Percentiles rank a stretch among this genome's conserved stretches.
Conservation (phyloP, 441 rosid genomes). For the Adansonia rubrostipa region DNA sequence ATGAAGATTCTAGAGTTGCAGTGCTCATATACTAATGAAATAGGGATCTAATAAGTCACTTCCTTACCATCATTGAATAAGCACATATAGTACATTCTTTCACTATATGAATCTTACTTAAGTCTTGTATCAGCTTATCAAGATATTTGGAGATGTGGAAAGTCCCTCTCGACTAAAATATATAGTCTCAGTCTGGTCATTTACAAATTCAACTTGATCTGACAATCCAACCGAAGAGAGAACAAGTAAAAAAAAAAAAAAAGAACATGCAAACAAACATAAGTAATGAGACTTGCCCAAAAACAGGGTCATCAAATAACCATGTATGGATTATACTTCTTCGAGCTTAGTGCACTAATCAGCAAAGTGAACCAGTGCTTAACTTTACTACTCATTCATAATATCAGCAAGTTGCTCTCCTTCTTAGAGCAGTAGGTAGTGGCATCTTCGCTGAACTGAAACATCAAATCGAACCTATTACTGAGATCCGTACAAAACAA, state of each 20-base stretch:
- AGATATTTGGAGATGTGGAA: background rate
- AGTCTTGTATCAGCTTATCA: background rate
- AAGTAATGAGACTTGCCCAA: background rate
- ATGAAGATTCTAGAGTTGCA: background rate
- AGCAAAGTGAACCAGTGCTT: no score
- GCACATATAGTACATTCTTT: background rate
- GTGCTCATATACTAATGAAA: background rate
- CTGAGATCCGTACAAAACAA: constrained; percentile 71
- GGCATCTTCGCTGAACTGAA: constrained; percentile 71
- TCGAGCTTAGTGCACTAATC: background rate
- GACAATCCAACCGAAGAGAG: background rate
- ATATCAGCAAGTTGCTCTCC: constrained; percentile 12
- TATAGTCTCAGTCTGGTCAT: background rate
- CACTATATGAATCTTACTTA: background rate
- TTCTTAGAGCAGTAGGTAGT: constrained; percentile 85
- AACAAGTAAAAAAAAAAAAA: background rate
- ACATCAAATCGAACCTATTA: constrained; percentile 64
- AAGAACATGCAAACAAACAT: background rate
- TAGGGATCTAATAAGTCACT: background rate
- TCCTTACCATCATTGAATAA: background rate
- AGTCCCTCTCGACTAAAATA: background rate
- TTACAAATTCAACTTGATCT: background rate
- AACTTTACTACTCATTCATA: no score
- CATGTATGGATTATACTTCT: background rate
- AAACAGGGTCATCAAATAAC: no score